Conservation (phyloP, 2,329 filamentous ascomycete genomes). For the Grosmannia huntii region DNA sequence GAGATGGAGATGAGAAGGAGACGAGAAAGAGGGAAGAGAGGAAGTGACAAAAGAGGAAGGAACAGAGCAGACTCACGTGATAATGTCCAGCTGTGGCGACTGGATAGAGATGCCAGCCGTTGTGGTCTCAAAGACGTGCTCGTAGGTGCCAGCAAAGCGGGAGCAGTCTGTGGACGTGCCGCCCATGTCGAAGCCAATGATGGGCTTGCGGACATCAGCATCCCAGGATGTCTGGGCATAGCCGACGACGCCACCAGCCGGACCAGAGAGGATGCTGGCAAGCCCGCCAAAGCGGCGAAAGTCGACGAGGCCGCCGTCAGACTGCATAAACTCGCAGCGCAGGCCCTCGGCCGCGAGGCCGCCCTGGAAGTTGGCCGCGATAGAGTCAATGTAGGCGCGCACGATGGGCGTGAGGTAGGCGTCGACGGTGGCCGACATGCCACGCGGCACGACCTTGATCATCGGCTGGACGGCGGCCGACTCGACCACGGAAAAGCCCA, state of each 20-base stretch:
- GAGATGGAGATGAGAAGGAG: neutral
- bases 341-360: slow-evolving; percentile 64
- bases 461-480: slow-evolving; percentile 80
- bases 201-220: slow-evolving; percentile 63
- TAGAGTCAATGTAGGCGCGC: slow-evolving; percentile 60
- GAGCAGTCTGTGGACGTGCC: slow-evolving; percentile 89
- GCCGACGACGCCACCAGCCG: slow-evolving; percentile 85
- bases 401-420: slow-evolving; percentile 72
- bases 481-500: slow-evolving; percentile 50
- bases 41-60: neutral
- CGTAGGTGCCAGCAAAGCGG: slow-evolving; percentile 74
- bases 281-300: slow-evolving; percentile 74
- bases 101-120: neutral
- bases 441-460: slow-evolving; percentile 69
- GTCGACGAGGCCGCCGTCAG: slow-evolving; percentile 61
- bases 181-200: slow-evolving; percentile 95
- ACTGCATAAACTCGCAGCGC: slow-evolving; percentile 75
- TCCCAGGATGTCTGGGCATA: slow-evolving; percentile 90
- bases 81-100: neutral
- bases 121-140: slow-evolving; percentile 89
- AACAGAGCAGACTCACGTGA: neutral
- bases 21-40: neutral
- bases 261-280: slow-evolving; percentile 75
- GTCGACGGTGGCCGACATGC: slow-evolving; percentile 66
- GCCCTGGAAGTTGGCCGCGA: slow-evolving; percentile 68